A percentile compares a stretch with the other conserved stretches of the same genome.
Conservation (phyloP, 352 stramenopile genomes). For the Paralagenidium karlingii region DNA sequence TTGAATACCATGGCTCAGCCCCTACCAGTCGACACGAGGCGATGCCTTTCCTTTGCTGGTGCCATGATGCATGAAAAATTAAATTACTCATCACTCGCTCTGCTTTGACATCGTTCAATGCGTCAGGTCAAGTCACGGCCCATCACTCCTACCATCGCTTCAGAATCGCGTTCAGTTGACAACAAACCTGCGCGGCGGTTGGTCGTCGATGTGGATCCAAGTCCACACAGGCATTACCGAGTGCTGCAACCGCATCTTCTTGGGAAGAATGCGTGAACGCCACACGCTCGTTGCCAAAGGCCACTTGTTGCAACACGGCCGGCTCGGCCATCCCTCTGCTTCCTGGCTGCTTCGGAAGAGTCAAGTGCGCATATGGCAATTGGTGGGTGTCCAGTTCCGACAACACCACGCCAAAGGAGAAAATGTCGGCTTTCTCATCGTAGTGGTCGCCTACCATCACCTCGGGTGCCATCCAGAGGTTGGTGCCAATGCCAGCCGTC, state of each 20-base stretch:
- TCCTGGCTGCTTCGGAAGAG: no score
- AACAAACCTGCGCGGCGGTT: conserved; percentile 50
- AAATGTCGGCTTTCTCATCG: conserved; percentile 66
- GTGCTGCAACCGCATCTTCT: conserved; percentile 56
- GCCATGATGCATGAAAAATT: no score
- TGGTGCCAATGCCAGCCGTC: neutral
- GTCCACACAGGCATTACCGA: conserved; percentile 70
- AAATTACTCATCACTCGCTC: no score
- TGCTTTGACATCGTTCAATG: no score
- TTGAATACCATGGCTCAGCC: no score
- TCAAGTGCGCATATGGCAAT: conserved; percentile 36
- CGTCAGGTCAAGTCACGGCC: no score
- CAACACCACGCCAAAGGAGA: conserved; percentile 62
- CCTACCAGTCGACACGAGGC: no score
- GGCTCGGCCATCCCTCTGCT: no score
- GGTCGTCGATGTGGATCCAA: conserved; percentile 60
- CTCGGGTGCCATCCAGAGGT: conserved; percentile 5
- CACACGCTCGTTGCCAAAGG: conserved; percentile 56
- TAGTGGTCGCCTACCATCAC: conserved; percentile 27
- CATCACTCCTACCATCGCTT: no score
- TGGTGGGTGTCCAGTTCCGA: conserved; percentile 60
- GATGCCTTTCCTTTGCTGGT: no score
- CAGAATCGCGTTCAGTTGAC: no score
- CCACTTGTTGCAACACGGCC: conserved; percentile 71
- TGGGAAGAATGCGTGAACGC: conserved; percentile 65